phyloP scores from a whole-genome alignment of 2,329 filamentous ascomycete genomes.

The Colletotrichum australisinense region DNA sequence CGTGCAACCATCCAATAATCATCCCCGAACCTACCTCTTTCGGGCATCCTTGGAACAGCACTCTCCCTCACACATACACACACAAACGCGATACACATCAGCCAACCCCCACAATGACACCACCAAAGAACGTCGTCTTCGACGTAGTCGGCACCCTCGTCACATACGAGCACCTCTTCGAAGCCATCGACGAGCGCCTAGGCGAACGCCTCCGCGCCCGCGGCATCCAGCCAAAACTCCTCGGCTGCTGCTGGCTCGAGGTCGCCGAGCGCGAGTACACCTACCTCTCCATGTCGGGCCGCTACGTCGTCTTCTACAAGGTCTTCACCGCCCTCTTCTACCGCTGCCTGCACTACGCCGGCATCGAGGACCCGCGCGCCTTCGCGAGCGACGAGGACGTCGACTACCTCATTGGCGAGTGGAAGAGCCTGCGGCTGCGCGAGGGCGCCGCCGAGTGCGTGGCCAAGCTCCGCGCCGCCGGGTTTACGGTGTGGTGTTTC shows the following conservation, averaged over 20 bases:
- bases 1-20: neutral
- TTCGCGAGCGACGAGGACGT: slow-evolving; percentile 57
- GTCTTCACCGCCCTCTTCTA: slow-evolving; percentile 59
- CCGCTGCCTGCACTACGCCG: slow-evolving; percentile 57
- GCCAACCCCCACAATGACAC: neutral
- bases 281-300: slow-evolving; percentile 56
- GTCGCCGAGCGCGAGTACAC: slow-evolving; percentile 61
- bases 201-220: slow-evolving; percentile 52
- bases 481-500: slow-evolving; percentile 66
- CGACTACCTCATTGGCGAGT: slow-evolving; percentile 51
- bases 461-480: slow-evolving; percentile 52
- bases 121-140: slow-evolving; percentile 58
- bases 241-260: slow-evolving; percentile 61
- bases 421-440: slow-evolving; percentile 48
- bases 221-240: slow-evolving; percentile 53
- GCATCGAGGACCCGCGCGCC: slow-evolving; percentile 53
- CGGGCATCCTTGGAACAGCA: neutral
- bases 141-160: slow-evolving; percentile 65
- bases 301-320: slow-evolving; percentile 55
- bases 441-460: slow-evolving; percentile 55
- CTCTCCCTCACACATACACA: too few species aligned
- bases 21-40: neutral
- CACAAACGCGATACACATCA: neutral
- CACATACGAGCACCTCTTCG: slow-evolving; percentile 56
- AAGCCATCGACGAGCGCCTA: slow-evolving; percentile 52